Conservation (phyloP, 768 basidiomycete genomes). For the Kwoniella sp. region DNA sequence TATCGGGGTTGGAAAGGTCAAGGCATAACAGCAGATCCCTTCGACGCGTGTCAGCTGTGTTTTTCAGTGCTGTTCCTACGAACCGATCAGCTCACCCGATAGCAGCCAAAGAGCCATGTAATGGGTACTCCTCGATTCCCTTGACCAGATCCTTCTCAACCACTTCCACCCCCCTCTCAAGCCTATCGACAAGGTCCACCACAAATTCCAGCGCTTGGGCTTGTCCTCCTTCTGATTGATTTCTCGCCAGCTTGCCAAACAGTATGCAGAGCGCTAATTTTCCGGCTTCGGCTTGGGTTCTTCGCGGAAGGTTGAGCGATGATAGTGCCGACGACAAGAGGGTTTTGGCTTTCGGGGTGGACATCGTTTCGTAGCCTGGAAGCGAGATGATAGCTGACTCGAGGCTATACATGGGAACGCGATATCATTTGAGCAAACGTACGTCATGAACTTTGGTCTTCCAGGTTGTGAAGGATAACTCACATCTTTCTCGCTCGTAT, state of each 20-base stretch:
- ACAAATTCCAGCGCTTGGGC: slow-evolving; percentile 26
- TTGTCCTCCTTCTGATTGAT: not conserved
- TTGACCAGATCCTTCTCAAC: slow-evolving; percentile 39
- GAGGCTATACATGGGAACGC: slow-evolving; percentile 25
- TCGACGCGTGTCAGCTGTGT: not conserved
- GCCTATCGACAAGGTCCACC: slow-evolving; percentile 14
- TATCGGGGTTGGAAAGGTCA: not conserved
- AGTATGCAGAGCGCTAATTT: slow-evolving; percentile 45
- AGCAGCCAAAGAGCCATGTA: slow-evolving; percentile 51
- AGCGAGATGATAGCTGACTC: slow-evolving; percentile 39
- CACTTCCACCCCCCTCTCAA: slow-evolving; percentile 32
- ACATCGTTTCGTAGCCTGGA: slow-evolving; percentile 36
- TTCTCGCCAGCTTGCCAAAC: slow-evolving; percentile 35
- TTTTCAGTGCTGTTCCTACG: not conserved
- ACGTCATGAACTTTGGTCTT: not conserved
- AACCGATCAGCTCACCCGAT: slow-evolving; percentile 36
- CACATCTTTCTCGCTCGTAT: slow-evolving; percentile 44
- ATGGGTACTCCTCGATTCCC: slow-evolving; percentile 40
- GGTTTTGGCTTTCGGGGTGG: slow-evolving; percentile 16
- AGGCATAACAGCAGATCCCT: slow-evolving; percentile 37
- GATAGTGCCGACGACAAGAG: slow-evolving; percentile 39
- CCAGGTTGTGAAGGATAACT: slow-evolving; percentile 28
- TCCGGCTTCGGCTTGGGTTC: slow-evolving; percentile 55
- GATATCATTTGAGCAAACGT: not conserved
- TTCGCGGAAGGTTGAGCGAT: slow-evolving; percentile 43